phyloP scores from a whole-genome alignment of 164 flowering plant genomes.

The Litsea cubeba region DNA sequence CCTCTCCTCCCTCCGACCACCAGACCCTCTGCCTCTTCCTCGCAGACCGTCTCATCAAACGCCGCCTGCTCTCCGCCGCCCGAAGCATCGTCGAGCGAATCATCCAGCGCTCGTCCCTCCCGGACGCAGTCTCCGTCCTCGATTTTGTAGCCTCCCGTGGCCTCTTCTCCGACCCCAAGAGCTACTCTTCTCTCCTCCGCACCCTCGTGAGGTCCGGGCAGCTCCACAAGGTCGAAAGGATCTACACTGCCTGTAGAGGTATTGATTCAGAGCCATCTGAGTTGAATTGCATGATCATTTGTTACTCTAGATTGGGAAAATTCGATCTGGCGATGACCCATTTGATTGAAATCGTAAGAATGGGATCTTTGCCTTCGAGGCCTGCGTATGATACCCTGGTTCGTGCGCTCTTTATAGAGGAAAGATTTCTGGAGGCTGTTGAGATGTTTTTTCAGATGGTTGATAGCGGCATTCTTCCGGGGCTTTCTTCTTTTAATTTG shows the following conservation, averaged over 20 bases:
- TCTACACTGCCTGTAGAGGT: conserved; percentile 31
- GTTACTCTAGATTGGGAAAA: conserved; percentile 42
- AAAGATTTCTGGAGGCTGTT: conserved; percentile 35
- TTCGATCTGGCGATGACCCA: conserved; percentile 34
- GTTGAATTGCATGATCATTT: conserved; percentile 46
- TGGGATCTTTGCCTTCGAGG: conserved; percentile 19
- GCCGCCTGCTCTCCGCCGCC: conserved; percentile 34
- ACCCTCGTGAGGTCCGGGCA: conserved; percentile 29
- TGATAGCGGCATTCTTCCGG: conserved; percentile 18
- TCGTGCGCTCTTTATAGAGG: conserved; percentile 23
- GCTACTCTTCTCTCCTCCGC: conserved; percentile 6
- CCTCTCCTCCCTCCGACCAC: conserved; percentile 19
- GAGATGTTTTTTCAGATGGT: conserved; percentile 21
- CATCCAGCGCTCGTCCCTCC: conserved; percentile 17
- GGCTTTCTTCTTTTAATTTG: conserved; percentile 22
- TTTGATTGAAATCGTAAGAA: conserved; percentile 27
- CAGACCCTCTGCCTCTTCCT: conserved; percentile 28
- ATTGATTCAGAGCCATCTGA: conserved; percentile 21
- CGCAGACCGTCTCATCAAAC: conserved; percentile 25
- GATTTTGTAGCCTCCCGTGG: conserved; percentile 35
- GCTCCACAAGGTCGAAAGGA: conserved; percentile 26
- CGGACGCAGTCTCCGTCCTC: conserved; percentile 23
- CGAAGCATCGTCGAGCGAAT: conserved; percentile 38
- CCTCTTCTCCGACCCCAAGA: conserved; percentile 25
- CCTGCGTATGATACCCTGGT: conserved; percentile 33